Evolutionary conservation across 805 yeast species (phyloP), one percentile per base, ranked within the genome.

Genomic region (Lipomyces sp.): DNA sequence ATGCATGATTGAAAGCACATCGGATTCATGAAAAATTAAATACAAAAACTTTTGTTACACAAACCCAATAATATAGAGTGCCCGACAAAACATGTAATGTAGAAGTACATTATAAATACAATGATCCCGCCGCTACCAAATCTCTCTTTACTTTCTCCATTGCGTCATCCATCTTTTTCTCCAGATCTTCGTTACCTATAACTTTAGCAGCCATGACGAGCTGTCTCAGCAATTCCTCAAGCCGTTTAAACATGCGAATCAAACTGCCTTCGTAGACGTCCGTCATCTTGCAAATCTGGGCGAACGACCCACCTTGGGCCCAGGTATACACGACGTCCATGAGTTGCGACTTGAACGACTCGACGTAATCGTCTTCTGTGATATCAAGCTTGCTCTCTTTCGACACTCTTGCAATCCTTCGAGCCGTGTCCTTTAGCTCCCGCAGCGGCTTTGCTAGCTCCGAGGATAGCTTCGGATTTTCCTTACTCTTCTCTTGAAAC

Each of bases 281-380:
- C 0, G 98, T 93, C 96, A 93, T 89, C 69, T 91, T 91, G 73
- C 98, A 91, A 57, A 93, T 91, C 67, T 91, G 96, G 0, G 97
- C 91, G 69, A 93, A 93, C 0, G 93, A 74, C 5, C 96, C 96
- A 18, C 98, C 98, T 65, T 84, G 83, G 68, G 96, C 88, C 99
- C 99, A 93, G 42, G 91, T 86, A 68, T 73, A 88, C 1, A 93
- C 96, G 45, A 93, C 97, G 67, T 90, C 98, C 98, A 93, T 91
- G 55, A 93, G 75, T 65, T 93, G 96, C 18, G 89, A 84, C 70
- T 95, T 82, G 74, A 93, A 95, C 24, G 84, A 77, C 65, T 89
- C 96, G 36, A 93, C 84, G 65, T 93, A 93, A 51, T 90, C 98
- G 63, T 88, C 87, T 65, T 91, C 98, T 5, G 82, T 83, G 42